Conservation (phyloP, 371 early-diverging fungal genomes). For the Mortierella sp. region DNA sequence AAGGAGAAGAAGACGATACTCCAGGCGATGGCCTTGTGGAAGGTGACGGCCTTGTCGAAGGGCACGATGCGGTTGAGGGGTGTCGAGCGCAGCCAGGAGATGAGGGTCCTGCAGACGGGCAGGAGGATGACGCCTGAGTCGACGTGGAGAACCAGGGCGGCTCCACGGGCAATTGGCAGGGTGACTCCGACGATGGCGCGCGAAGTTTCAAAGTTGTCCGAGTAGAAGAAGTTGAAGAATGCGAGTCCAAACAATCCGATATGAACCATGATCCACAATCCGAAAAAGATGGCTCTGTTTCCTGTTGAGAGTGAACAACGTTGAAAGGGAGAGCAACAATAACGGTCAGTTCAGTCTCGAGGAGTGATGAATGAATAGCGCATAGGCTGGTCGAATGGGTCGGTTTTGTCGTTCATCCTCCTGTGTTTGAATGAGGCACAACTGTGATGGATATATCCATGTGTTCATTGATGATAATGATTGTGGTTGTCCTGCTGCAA, state of each 20-base stretch:
- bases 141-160: constrained; percentile 76
- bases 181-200: constrained; percentile 62
- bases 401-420: neutral
- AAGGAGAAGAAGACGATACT: constrained; percentile 80
- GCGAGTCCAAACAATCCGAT: constrained; percentile 64
- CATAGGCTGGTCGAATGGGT: neutral
- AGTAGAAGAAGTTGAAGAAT: constrained; percentile 67
- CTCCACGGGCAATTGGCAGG: constrained; percentile 67
- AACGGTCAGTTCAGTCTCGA: neutral
- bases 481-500: too few relatives aligned
- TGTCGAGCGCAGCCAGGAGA: constrained; percentile 79
- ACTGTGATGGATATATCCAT: too few relatives aligned
- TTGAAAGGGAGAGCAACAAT: neutral
- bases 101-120: constrained; percentile 85
- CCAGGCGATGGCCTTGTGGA: constrained; percentile 87
- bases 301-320: constrained; percentile 26
- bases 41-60: constrained; percentile 85
- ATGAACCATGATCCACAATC: constrained; percentile 68
- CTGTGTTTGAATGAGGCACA: too few relatives aligned
- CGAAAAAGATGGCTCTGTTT: constrained; percentile 61
- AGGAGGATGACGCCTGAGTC: constrained; percentile 83
- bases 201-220: constrained; percentile 62
- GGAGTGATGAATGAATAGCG: too few relatives aligned
- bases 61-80: constrained; percentile 81
- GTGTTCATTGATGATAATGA: too few relatives aligned